These are phyloP conservation scores for Rosa hybrid DNA, from an alignment of 331 rosid genomes.

Conservation along the genomic window DNA sequence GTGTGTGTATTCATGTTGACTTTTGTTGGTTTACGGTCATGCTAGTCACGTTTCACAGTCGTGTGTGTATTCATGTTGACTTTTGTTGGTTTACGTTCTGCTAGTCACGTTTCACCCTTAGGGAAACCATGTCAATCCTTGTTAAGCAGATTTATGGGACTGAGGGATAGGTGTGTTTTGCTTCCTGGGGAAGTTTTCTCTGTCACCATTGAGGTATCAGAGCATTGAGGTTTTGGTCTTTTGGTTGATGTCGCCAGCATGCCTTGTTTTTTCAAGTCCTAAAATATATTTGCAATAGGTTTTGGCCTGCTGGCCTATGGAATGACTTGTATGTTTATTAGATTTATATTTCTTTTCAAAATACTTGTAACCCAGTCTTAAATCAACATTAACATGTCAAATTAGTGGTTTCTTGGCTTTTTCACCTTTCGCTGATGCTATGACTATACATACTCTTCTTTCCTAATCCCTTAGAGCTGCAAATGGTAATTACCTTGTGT, in stretches of 20 bases:
- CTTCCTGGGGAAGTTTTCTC: not conserved
- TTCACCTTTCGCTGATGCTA: not conserved
- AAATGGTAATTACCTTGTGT: not conserved
- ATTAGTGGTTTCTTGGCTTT: not conserved
- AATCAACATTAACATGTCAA: not conserved
- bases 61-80: not conserved
- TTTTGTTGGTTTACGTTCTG: not conserved
- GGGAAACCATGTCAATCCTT: not conserved
- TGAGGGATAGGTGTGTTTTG: not conserved
- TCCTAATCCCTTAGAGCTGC: not conserved
- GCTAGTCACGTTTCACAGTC: not conserved
- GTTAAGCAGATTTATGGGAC: not conserved
- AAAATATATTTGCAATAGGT: not conserved
- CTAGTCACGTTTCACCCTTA: not conserved
- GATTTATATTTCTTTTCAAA: not conserved
- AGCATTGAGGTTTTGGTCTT: not conserved
- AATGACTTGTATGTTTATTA: not conserved
- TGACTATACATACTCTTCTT: not conserved
- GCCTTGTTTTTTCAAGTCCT: not conserved
- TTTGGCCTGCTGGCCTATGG: slow-evolving; percentile 4
- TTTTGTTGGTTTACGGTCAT: not conserved
- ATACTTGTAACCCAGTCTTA: not conserved
- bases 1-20: not conserved
- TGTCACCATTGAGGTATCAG: not conserved
- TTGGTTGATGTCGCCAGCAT: not conserved